A percentile compares a stretch with the other conserved stretches of the same genome.
Evolutionary conservation across 2,329 filamentous ascomycete species (phyloP).

Genomic region (Xylaria sp.): DNA sequence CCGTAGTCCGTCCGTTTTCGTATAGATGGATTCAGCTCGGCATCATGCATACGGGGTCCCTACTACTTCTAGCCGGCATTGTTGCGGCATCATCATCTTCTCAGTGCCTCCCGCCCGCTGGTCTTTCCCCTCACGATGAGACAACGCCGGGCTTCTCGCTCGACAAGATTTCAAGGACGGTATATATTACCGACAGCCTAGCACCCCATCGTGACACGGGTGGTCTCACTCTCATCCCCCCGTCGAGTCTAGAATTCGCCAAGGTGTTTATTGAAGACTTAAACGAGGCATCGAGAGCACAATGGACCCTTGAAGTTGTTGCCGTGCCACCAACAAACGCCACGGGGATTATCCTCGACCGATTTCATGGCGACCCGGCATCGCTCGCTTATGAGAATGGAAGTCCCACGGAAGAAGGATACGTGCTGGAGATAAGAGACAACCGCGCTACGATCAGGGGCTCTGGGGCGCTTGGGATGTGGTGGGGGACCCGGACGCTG

Average conservation of each 20-base stretch:
- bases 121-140: slow-evolving; percentile 3
- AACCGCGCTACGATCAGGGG: slow-evolving; percentile 54
- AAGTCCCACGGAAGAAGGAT: slow-evolving; percentile 60
- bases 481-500: slow-evolving; percentile 60
- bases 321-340: slow-evolving; percentile 48
- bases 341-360: slow-evolving; percentile 58
- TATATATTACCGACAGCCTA: slow-evolving; percentile 57
- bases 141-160: slow-evolving; percentile 28
- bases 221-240: slow-evolving; percentile 64
- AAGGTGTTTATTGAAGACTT: slow-evolving; percentile 59
- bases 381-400: slow-evolving; percentile 60
- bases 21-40: slow-evolving; percentile 3
- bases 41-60: slow-evolving; percentile 28
- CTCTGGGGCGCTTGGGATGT: slow-evolving; percentile 57
- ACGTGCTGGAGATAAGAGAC: slow-evolving; percentile 55
- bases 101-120: slow-evolving; percentile 32
- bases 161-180: slow-evolving; percentile 39
- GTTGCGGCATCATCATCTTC: slow-evolving; percentile 29
- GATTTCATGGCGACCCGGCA: slow-evolving; percentile 43
- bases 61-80: slow-evolving; percentile 18
- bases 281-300: slow-evolving; percentile 52
- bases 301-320: slow-evolving; percentile 56
- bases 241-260: slow-evolving; percentile 61
- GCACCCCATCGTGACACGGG: slow-evolving; percentile 54
- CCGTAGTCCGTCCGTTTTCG: neutral